Conservation (phyloP, 257 asterid species). For the Schizonepeta tenuifolia region DNA sequence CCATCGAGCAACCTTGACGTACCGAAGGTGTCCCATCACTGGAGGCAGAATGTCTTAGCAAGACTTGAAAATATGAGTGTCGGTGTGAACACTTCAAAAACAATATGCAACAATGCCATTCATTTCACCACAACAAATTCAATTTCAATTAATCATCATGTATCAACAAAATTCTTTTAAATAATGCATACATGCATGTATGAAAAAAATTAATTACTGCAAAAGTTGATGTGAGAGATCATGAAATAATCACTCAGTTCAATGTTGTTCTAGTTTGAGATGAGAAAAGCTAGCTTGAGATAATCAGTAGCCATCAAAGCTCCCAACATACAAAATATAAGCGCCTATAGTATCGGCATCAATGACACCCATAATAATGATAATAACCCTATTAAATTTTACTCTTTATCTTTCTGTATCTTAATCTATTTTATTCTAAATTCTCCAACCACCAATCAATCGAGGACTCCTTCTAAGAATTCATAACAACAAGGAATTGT, state of each 20-base stretch:
- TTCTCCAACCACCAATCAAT: not conserved
- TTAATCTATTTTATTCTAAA: not conserved
- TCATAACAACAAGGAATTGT: too few relatives aligned
- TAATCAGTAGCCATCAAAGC: slow-evolving; percentile 84
- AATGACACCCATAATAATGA: slow-evolving; percentile 77
- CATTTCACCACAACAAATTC: not conserved
- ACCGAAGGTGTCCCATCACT: too few relatives aligned
- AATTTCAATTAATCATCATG: not conserved
- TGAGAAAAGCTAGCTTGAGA: slow-evolving; percentile 66
- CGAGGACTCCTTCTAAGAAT: not conserved
- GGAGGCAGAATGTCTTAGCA: slow-evolving; percentile 58
- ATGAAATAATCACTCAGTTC: slow-evolving; percentile 49
- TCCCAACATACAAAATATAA: slow-evolving; percentile 66
- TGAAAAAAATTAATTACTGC: not conserved
- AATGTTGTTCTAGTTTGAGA: slow-evolving; percentile 63
- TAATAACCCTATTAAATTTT: slow-evolving; percentile 64
- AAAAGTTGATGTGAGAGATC: not conserved
- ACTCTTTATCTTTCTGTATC: not conserved
- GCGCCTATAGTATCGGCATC: slow-evolving; percentile 83
- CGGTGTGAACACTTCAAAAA: slow-evolving; percentile 68
- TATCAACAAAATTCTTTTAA: not conserved
- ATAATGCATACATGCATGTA: not conserved
- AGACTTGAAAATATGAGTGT: slow-evolving; percentile 67
- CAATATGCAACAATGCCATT: slow-evolving; percentile 51
- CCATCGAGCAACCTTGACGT: too few relatives aligned